Base-by-base conservation (phyloP, 78 protist species). In the Protostelium mycophagum region DNA sequence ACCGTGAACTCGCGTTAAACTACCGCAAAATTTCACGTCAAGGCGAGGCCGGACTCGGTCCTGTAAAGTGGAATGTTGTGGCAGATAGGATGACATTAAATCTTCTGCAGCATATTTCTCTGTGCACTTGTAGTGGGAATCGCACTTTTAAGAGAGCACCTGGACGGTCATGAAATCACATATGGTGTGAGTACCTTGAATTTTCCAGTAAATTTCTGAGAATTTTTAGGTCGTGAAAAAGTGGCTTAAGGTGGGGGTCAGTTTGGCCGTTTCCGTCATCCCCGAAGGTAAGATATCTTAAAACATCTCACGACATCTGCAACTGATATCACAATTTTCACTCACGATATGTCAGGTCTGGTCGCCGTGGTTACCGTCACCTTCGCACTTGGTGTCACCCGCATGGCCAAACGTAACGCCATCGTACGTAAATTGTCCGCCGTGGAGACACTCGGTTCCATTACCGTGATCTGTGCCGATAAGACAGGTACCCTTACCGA, bases 401-500 rank as follows among this genome's bases (percentile, higher is more conserved):
- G 97, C 84, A 96, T 99, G 98, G 96, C 98, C 83, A 87, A 35
- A 83, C 88, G 86, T 10, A 96, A 96, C 83, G 98, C 97, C n/a
- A 39, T 98, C 51, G 98, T 99, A 28, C 92, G 95, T 37, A 83
- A 85, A n/a, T 73, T 96, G 1, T 94, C 92, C 0, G 94, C 97
- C 31, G 99, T 99, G 85, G 99, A 97, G 90, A 97, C 99, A 23
- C 98, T 98, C 0, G 99, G 99, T 29, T 93, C 97, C 39, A 88
- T 93, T 84, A 84, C 97, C 36, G 95, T 98, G 85, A 97, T 99
- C 86, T 95, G 98, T 95, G 94, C 97, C 23, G 99, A 99, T 91
- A 99, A 99, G 96, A 99, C 99, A 0, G 99, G 99, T 28, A 99
- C 99, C 1, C 91, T 99, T 29, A 99, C 99, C 51, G 89, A 90